phyloP scores from a whole-genome alignment of 495 filamentous ascomycete species.

The Aspergillus avenaceus region DNA sequence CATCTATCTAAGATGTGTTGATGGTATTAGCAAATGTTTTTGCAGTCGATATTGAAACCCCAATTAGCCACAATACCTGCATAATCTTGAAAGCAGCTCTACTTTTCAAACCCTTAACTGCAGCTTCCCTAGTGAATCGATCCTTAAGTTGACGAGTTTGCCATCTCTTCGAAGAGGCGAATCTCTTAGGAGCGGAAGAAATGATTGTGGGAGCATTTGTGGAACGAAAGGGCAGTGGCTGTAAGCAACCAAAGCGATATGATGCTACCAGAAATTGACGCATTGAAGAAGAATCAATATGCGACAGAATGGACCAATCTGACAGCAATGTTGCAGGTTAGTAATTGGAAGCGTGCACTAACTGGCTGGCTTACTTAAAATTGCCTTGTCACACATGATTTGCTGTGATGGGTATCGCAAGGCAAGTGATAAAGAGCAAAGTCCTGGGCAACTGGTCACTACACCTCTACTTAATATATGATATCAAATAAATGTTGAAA shows the following conservation, averaged over 20 bases:
- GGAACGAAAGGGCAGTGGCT: not conserved
- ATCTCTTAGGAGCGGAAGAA: slow-evolving; percentile 12
- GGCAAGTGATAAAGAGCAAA: too few relatives aligned
- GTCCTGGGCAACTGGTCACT: too few relatives aligned
- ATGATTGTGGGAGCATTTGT: slow-evolving; percentile 1
- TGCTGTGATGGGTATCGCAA: too few relatives aligned
- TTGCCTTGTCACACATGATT: too few relatives aligned
- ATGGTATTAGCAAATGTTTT: not conserved
- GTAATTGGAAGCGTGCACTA: too few relatives aligned
- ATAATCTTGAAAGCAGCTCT: slow-evolving; percentile 91
- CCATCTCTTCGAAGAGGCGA: slow-evolving; percentile 77
- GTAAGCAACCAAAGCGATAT: slow-evolving; percentile 1
- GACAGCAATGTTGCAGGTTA: too few relatives aligned
- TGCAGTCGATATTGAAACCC: too few relatives aligned
- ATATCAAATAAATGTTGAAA: too few relatives aligned
- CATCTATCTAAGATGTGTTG: slow-evolving; percentile 59
- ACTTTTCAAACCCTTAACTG: slow-evolving; percentile 73
- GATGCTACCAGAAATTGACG: slow-evolving; percentile 8
- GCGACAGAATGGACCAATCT: too few relatives aligned
- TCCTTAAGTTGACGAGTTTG: slow-evolving; percentile 71
- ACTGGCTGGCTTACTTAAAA: too few relatives aligned
- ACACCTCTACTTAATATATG: too few relatives aligned
- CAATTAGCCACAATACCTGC: slow-evolving; percentile 55
- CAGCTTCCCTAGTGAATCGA: slow-evolving; percentile 63
- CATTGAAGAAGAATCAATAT: too few relatives aligned